Conservation (phyloP, 1,284 basidiomycete genomes). For the Irpex lacteus region DNA sequence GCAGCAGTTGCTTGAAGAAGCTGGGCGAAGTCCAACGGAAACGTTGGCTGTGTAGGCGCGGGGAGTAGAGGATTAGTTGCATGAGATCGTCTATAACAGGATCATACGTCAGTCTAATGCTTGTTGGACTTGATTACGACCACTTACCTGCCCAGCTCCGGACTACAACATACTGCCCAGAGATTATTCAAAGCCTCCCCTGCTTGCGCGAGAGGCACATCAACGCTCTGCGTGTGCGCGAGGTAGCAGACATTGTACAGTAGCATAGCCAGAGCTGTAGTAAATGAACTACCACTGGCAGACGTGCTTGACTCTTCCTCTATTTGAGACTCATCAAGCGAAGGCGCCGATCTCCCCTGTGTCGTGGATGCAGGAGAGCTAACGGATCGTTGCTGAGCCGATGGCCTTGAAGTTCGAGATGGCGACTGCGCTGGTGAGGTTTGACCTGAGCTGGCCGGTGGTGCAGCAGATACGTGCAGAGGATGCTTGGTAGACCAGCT, state of each 20-base stretch:
- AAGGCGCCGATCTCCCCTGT: conserved; percentile 6
- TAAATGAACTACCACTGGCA: conserved; percentile 45
- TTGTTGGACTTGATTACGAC: not conserved
- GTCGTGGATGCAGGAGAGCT: conserved; percentile 15
- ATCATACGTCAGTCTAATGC: not conserved
- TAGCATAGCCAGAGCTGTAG: conserved; percentile 77
- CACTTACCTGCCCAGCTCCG: conserved; percentile 60
- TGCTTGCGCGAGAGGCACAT: conserved; percentile 68
- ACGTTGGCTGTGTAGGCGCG: conserved; percentile 57
- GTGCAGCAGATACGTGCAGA: conserved; percentile 50
- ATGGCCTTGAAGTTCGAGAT: conserved; percentile 15
- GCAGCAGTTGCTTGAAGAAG: conserved; percentile 69
- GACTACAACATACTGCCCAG: conserved; percentile 72
- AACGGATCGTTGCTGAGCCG: conserved; percentile 14
- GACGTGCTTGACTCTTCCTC: conserved; percentile 16
- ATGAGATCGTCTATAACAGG: conserved; percentile 39
- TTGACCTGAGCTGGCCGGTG: conserved; percentile 19
- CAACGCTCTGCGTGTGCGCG: conserved; percentile 70
- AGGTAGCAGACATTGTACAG: conserved; percentile 77
- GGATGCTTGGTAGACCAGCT: conserved; percentile 72
- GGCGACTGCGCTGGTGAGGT: conserved; percentile 16
- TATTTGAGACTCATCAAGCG: conserved; percentile 27
- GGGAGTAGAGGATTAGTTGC: conserved; percentile 52
- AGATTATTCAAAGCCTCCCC: conserved; percentile 71
- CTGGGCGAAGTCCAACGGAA: conserved; percentile 69